Evolutionary conservation across 169 alveolate genomes (phyloP).

Genomic region (Cryptosporidium ubiquitum): DNA sequence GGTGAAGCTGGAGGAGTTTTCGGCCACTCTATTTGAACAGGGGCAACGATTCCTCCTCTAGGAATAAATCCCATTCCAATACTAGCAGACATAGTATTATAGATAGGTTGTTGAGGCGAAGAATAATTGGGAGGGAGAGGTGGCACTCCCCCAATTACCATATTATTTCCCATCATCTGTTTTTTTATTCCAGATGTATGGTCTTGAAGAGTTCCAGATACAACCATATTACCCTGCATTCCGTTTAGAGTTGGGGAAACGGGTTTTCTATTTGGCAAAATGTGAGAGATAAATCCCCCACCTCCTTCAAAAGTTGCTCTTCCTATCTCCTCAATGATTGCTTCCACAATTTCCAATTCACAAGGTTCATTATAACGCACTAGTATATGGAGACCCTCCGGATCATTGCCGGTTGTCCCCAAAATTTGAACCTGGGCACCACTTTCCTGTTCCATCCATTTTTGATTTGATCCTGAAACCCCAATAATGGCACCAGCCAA

Average conservation of each 20-base stretch:
- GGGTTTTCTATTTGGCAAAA: slow-evolving; percentile 43
- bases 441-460: slow-evolving; percentile 74
- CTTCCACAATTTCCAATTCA: slow-evolving; percentile 56
- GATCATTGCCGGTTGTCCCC: slow-evolving; percentile 73
- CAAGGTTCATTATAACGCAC: slow-evolving; percentile 71
- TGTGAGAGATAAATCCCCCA: slow-evolving; percentile 67
- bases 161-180: neutral
- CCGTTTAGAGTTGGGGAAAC: slow-evolving; percentile 1
- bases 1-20: slow-evolving; percentile 69
- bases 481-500: slow-evolving; percentile 73
- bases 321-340: slow-evolving; percentile 71
- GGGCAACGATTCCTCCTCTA: slow-evolving; percentile 7
- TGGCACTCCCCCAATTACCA: neutral
- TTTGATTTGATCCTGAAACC: slow-evolving; percentile 68
- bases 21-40: slow-evolving; percentile 63
- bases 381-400: slow-evolving; percentile 55
- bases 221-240: neutral
- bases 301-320: slow-evolving; percentile 73
- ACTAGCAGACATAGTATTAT: neutral
- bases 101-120: neutral
- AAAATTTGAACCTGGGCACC: slow-evolving; percentile 73
- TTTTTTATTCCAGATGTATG: neutral
- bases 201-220: neutral
- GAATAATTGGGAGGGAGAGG: slow-evolving; percentile 5
- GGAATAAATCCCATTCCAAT: slow-evolving; percentile 30